These are phyloP conservation scores for Aspergillus ibericus DNA, from an alignment of 2,329 filamentous ascomycete species.

Conservation along the genomic window DNA sequence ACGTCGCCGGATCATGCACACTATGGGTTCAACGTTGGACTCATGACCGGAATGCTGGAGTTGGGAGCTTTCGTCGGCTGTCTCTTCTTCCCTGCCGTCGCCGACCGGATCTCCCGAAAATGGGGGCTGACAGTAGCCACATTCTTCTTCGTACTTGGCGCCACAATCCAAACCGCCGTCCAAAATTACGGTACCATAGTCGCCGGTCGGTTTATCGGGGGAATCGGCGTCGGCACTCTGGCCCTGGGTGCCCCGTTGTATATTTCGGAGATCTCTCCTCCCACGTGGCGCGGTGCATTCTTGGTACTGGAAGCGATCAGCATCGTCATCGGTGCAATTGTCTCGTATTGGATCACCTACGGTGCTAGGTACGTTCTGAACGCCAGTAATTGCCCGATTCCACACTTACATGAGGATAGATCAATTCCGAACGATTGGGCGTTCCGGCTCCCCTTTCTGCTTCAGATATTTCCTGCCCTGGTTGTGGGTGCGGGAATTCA, in stretches of 20 bases:
- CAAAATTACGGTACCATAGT: constrained; percentile 30
- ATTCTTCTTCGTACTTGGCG: constrained; percentile 45
- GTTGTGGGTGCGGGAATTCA: constrained; percentile 29
- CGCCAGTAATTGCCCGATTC: background rate
- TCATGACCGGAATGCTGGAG: constrained; percentile 49
- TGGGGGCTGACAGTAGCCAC: constrained; percentile 36
- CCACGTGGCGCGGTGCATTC: constrained; percentile 24
- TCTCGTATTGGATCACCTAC: constrained; percentile 46
- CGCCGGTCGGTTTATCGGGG: constrained; percentile 38
- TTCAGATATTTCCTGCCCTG: constrained; percentile 46
- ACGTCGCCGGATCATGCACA: constrained; percentile 35
- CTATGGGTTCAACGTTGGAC: constrained; percentile 31
- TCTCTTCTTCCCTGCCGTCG: constrained; percentile 41
- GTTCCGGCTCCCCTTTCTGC: constrained; percentile 49
- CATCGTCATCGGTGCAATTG: constrained; percentile 26
- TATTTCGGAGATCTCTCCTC: constrained; percentile 48
- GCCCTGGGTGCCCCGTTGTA: constrained; percentile 50
- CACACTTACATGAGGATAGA: background rate
- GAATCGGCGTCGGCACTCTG: constrained; percentile 39
- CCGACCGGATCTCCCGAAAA: constrained; percentile 45
- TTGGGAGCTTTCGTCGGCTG: constrained; percentile 34
- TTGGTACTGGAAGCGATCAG: constrained; percentile 24
- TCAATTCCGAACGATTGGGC: constrained; percentile 36
- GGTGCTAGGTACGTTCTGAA: constrained; percentile 40
- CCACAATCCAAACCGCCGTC: constrained; percentile 40